Evolutionary conservation across 306 rosid genomes (phyloP), one percentile per base, ranked within the genome.

Genomic region (Dalbergia cochinchinensis): DNA sequence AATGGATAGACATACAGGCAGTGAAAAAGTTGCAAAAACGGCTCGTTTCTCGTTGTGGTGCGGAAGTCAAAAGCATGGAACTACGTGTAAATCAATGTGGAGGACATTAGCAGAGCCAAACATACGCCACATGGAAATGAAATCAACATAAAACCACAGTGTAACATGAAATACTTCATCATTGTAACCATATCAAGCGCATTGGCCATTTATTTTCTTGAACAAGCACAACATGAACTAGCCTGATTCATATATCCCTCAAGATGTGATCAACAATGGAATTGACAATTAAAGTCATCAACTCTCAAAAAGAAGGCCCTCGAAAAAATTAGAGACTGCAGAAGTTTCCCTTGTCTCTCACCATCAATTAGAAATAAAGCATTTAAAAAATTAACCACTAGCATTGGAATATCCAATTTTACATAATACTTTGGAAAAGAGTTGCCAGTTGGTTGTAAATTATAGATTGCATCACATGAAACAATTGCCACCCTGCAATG

Each of bases 31-130:
- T 95, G 98, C 92, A 88, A 85, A 88, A 92, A 95, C 34, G 99
- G 99, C 93, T 93, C 94, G n/a, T 95, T 95, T 85, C 98, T 95
- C 13, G 92, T 85, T 26, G 95, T 93, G 37, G 97, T 85, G 82
- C 99, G 98, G 90, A 95, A 95, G 96, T 95, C 99, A 37, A 95
- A 95, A 55, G 98, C 98, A 62, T 93, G 99, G 89, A 93, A 93
- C 99, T 95, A 92, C 67, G 88, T 82, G 80, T 79, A 68, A 77
- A 86, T 83, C 78, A 74, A 83, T 48, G 59, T 69, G 71, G 39
- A 73, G 41, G 20, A 55, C 33, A 58, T 90, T 78, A 83, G 81
- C 57, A 44, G 51, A 54, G 33, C 8, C 22, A 16, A n/a, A 54
- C 10, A 54, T 4, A 74, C 42, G 68, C 65, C 71, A 83, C n/a